These are phyloP conservation scores for Penicillium psychrofluorescens DNA, from an alignment of 495 filamentous ascomycete genomes.

Conservation along the genomic window DNA sequence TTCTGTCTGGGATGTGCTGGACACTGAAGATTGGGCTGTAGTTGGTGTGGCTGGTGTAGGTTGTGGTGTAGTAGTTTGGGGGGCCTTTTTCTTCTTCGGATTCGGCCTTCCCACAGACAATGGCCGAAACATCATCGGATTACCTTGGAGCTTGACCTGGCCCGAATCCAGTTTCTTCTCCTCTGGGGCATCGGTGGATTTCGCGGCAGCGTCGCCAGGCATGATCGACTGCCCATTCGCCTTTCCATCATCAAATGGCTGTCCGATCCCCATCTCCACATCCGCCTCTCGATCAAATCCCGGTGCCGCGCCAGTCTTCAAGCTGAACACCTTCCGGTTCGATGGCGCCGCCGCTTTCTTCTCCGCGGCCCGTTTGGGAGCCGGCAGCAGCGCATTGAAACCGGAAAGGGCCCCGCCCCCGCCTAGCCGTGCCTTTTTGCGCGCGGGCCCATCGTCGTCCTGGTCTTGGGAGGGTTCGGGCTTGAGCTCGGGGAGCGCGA, in stretches of 20 bases:
- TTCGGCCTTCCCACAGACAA: slow-evolving; percentile 65
- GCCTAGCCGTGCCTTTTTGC: slow-evolving; percentile 58
- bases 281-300: slow-evolving; percentile 62
- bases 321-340: slow-evolving; percentile 43
- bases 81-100: slow-evolving; percentile 56
- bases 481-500: slow-evolving; percentile 55
- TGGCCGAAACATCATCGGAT: slow-evolving; percentile 81
- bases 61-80: slow-evolving; percentile 6
- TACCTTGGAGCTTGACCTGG: slow-evolving; percentile 64
- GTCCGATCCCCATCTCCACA: slow-evolving; percentile 30
- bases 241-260: slow-evolving; percentile 7
- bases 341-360: slow-evolving; percentile 24
- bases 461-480: slow-evolving; percentile 34
- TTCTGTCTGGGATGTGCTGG: slow-evolving; percentile 3
- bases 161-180: slow-evolving; percentile 24
- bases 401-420: slow-evolving; percentile 54
- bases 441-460: slow-evolving; percentile 52
- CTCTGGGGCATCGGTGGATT: slow-evolving; percentile 3
- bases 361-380: slow-evolving; percentile 59
- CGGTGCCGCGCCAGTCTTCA: slow-evolving; percentile 74
- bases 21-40: background rate
- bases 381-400: slow-evolving; percentile 82
- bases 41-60: slow-evolving; percentile 10
- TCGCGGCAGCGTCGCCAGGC: background rate
- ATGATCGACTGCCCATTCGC: too few species aligned